Evolutionary conservation across 768 basidiomycete species (phyloP), one percentile per base, ranked within the genome.

Genomic region (Mycena pura): DNA sequence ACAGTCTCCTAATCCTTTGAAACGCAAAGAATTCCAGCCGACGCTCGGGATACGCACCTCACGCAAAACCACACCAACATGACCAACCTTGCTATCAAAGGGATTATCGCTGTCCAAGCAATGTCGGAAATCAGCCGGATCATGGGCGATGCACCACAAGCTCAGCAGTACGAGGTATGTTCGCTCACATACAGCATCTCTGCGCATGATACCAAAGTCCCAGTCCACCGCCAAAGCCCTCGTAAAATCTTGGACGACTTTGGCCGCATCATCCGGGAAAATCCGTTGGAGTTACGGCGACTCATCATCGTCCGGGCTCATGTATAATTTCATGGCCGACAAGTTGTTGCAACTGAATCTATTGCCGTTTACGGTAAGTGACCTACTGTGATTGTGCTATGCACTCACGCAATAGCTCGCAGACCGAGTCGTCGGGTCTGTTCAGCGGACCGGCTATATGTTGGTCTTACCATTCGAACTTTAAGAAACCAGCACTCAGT

Each of bases 81-180:
- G 60, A 82, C 85, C 2, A 87, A 86, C 64, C 78, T 88, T 15
- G 86, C 84, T 1, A 75, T 88, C 62, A 88, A 88, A 62, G 86
- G 85, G 24, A 84, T 86, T 64, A 71, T 82, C 28, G 84, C 80
- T 6, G 80, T 87, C 54, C 70, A 79, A 55, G 83, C 84, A 0
- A 86, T 87, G 85, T 70, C 79, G 1, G 75, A 81, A 41, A 84
- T 88, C 40, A 80, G 78, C 28, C 63, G 71, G 4, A 68, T 75
- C 28, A 55, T 75, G 10, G 76, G 74, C 0, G 54, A 76, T n/a
- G 60, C 60, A 0, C 49, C 59, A 8, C 68, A 62, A 32, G 66
- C 74, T 21, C 65, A 66, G 24, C 70, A 71, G 53, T 78, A 78
- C 34, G 70, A 64, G 24, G 70, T 71, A 43, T n/a, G 68, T 32